Base-by-base conservation (phyloP, 768 basidiomycete genomes). In the Cyclocybe aegerita region DNA sequence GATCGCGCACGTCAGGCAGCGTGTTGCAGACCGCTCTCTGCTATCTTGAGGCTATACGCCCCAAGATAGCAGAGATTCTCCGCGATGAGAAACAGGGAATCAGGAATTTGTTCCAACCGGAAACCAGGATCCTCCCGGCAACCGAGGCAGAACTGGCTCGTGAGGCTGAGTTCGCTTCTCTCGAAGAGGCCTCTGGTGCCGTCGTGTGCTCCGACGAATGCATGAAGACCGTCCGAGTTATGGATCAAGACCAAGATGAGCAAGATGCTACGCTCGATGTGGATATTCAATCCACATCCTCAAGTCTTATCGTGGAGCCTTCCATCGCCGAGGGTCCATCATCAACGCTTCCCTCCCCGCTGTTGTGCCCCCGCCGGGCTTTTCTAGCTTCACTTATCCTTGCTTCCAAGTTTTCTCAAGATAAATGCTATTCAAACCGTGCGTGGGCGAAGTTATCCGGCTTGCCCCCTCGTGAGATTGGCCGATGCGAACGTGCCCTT, bases 371-470 rank as follows among this genome's bases (percentile, higher is more conserved):
- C 2, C 82, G 94, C 23, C 81, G 94, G 17, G 82, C 92, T 0
- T 97, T 98, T 68, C 76, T 97, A 7, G 92, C 92, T 0, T 84
- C 90, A 0, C 73, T 98, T 37, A 92, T 98, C 49, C 76, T 93
- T 45, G 95, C 94, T 0, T 88, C 89, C 11, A 98, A 98, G 60
- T 95, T 95, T 64, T 83, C 89, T 54, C 93, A 95, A 71, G 94
- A 98, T 61, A 86, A 90, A 44, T 92, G 90, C 38, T 97, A 95
- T 60, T 93, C 91, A 10, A 96, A 97, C 65, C 82, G 85, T 23
- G 93, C 94, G 12, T 97, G 95, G 95, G 89, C 90, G 1, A 93
- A 94, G 61, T 79, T 98, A 5, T 90, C 89, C n/a, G 93, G 93
- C 12, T 77, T 98, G 2, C 82, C 86, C 0, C 83, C 91, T 4